These are phyloP conservation scores for Pilaira anomala DNA, from an alignment of 192 early-diverging fungal genomes.

Conservation along the genomic window DNA sequence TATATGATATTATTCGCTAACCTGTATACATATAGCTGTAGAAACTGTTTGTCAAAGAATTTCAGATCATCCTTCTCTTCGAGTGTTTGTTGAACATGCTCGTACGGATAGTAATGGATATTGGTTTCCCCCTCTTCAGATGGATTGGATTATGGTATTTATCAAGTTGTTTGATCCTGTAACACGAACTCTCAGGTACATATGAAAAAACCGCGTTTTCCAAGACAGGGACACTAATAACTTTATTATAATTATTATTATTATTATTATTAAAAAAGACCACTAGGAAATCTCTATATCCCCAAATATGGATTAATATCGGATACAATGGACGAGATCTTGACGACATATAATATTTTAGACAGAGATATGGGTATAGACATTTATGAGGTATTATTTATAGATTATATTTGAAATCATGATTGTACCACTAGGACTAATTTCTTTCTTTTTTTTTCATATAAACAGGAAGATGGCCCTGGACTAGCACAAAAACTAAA, in stretches of 20 bases:
- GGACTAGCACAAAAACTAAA: constrained; percentile 79
- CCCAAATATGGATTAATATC: too few species aligned
- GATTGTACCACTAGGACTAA: constrained; percentile 34
- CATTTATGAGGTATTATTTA: neutral
- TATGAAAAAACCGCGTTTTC: neutral
- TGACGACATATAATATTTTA: too few species aligned
- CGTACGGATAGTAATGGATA: neutral
- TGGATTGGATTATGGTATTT: constrained; percentile 77
- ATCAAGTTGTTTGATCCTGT: constrained; percentile 82
- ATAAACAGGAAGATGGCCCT: constrained; percentile 95
- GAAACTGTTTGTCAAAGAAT: constrained; percentile 23
- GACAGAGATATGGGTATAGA: neutral
- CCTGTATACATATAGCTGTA: constrained; percentile 18
- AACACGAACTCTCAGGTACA: constrained; percentile 41
- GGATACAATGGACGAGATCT: too few species aligned
- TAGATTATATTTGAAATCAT: neutral
- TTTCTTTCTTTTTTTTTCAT: constrained; percentile 42
- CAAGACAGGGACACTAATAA: constrained; percentile 52
- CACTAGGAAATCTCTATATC: too few species aligned
- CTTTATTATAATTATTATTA: constrained; percentile 86
- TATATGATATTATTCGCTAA: too few species aligned
- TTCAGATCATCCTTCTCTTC: constrained; percentile 35
- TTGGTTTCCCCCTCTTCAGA: too few species aligned
- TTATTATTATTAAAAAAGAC: constrained; percentile 80
- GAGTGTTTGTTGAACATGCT: constrained; percentile 50